Percentiles rank a stretch among this genome's conserved stretches.
Evolutionary conservation across 257 asterid genomes (phyloP).

Genomic region (Penstemon eatonii): DNA sequence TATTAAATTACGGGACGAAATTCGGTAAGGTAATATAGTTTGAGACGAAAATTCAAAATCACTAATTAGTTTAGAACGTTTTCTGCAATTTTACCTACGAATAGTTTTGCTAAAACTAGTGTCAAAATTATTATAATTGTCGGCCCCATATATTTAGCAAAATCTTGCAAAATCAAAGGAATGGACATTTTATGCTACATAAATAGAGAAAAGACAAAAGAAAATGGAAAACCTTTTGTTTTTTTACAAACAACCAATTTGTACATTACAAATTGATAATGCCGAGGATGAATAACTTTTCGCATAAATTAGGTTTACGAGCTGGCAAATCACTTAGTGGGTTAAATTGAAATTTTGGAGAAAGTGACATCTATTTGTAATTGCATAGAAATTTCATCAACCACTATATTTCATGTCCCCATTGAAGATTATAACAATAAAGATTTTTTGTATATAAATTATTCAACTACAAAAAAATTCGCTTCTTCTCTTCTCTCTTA

Average conservation of each 20-base stretch:
- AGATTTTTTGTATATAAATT: neutral
- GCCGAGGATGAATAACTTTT: neutral
- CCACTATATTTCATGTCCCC: slow-evolving; percentile 7
- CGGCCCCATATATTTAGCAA: too few species aligned
- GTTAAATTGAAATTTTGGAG: slow-evolving; percentile 10
- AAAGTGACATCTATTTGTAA: slow-evolving; percentile 14
- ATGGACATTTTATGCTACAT: too few species aligned
- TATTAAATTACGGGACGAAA: too few species aligned
- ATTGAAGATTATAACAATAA: slow-evolving; percentile 8
- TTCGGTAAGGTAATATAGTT: too few species aligned
- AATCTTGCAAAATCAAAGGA: too few species aligned
- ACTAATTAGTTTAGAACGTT: too few species aligned
- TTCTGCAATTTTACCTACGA: too few species aligned
- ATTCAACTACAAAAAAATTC: neutral
- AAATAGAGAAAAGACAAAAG: too few species aligned
- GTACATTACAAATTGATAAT: slow-evolving; percentile 17
- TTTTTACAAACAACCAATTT: neutral
- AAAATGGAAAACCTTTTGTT: too few species aligned
- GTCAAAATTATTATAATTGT: too few species aligned
- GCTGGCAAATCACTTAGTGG: slow-evolving; percentile 10
- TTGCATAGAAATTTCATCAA: slow-evolving; percentile 17
- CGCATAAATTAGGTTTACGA: neutral
- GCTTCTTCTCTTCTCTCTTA: neutral
- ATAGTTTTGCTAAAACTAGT: too few species aligned
- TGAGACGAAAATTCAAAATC: too few species aligned